These are phyloP conservation scores for Acer saccharum DNA, from an alignment of 345 rosid genomes.

Conservation along the genomic window DNA sequence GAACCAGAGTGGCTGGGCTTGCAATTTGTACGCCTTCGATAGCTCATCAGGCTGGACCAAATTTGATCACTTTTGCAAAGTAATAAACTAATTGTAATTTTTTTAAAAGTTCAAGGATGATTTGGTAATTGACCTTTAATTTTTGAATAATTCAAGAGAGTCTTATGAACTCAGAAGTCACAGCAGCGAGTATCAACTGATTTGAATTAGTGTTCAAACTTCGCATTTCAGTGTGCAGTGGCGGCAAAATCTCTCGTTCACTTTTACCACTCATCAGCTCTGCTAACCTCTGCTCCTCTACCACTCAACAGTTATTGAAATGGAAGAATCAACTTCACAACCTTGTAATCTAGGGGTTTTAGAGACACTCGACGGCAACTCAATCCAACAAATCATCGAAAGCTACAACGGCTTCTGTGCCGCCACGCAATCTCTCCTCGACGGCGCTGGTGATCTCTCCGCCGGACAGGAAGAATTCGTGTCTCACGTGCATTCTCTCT, in stretches of 20 bases:
- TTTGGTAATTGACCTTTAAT: no score
- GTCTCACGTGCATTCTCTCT: slow-evolving; percentile 57
- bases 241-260: slow-evolving; percentile 13
- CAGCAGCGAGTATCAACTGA: not conserved
- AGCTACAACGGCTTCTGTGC: slow-evolving; percentile 67
- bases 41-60: no score
- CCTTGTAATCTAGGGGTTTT: slow-evolving; percentile 50
- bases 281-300: not conserved
- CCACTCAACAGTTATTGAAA: slow-evolving; percentile 11
- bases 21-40: no score
- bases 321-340: slow-evolving; percentile 47
- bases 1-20: no score
- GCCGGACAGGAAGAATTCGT: slow-evolving; percentile 49
- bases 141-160: no score
- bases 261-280: not conserved
- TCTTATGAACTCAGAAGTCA: not conserved
- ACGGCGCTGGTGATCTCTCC: slow-evolving; percentile 44
- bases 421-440: slow-evolving; percentile 56
- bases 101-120: no score
- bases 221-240: not conserved
- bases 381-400: slow-evolving; percentile 55
- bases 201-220: not conserved
- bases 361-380: slow-evolving; percentile 49
- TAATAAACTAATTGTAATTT: no score
- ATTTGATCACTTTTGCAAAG: no score